Conservation (phyloP, 352 stramenopile genomes). For the Phytophthora cactorum region DNA sequence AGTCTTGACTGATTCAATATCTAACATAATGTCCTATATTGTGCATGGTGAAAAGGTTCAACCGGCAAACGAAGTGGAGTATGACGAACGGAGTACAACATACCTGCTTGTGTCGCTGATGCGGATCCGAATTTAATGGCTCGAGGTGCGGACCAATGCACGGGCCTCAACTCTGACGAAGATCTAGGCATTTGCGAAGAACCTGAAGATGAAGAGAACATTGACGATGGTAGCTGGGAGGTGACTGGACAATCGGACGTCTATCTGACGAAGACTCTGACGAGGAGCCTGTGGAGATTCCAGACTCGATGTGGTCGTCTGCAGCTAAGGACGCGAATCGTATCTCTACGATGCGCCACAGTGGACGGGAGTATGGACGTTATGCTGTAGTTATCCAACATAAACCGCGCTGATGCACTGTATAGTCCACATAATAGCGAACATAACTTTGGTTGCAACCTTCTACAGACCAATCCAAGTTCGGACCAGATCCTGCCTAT, state of each 20-base stretch:
- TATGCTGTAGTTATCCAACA: slow-evolving; percentile 16
- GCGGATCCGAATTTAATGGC: slow-evolving; percentile 10
- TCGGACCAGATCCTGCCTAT: slow-evolving; percentile 5
- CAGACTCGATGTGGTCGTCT: slow-evolving; percentile 7
- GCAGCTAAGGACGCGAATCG: background rate
- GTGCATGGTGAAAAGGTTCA: no score
- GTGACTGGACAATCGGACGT: slow-evolving; percentile 7
- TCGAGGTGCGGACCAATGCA: background rate
- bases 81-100: no score
- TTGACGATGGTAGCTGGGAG: slow-evolving; percentile 1
- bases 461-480: background rate
- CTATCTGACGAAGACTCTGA: slow-evolving; percentile 5
- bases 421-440: no score
- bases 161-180: slow-evolving; percentile 12
- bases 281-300: background rate
- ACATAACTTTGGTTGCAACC: slow-evolving; percentile 1
- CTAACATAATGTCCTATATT: no score
- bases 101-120: background rate
- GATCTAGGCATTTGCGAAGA: slow-evolving; percentile 3
- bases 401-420: no score
- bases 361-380: slow-evolving; percentile 12
- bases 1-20: no score
- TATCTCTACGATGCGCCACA: background rate
- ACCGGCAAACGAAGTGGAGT: no score
- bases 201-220: slow-evolving; percentile 10